Base-by-base conservation (phyloP, 2,329 filamentous ascomycete genomes). In the Cytospora mali region DNA sequence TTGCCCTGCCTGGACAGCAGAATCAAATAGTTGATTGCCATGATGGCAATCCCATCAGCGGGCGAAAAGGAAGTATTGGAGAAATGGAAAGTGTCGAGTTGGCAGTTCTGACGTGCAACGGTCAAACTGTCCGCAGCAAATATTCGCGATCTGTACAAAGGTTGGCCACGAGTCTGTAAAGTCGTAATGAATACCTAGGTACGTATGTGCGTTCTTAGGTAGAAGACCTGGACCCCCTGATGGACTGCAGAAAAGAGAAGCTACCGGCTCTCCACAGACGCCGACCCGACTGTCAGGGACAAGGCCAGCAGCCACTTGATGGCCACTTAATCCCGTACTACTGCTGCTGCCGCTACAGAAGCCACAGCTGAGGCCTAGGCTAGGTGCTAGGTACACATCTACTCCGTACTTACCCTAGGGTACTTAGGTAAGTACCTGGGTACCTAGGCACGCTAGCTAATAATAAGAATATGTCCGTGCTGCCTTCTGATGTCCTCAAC, bases 1-100 rank as follows among this genome's bases (percentile, higher is more conserved):
- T 99, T 99, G 82, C 95, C 95, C 84, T 99, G 95, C 73, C 95
- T 88, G 68, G 94, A 98, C 70, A 99, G 89, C 76, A 99, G 87
- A 77, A 99, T 98, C 71, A 99, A 83, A 77, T 99, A 99, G 82
- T 95, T 98, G 72, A 65, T 65, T 58, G 63, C 63, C 63, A 65
- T 63, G 56, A 51, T 60, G 63, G 63, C 56, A 62, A 63, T 63
- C 62, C 60, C 61, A 60, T 63, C 60, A 59, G 51, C 54, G 23
- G 53, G 23, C 46, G 55, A 60, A 39, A 51, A 6, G 39, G 5
- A 21, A 28, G 51, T n/a, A 33, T 21, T 28, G 23, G 25, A 18
- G 50, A 7, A 31, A 31, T 4, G 28, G 18, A 50, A 58, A 42
- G 27, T 42, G 48, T 42, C 39, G 18, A 21, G n/a, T n/a, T 42